Evolutionary conservation across 441 rosid species (phyloP), one percentile per base, ranked within the genome.

Genomic region (Bocquillonia castaneifolia): DNA sequence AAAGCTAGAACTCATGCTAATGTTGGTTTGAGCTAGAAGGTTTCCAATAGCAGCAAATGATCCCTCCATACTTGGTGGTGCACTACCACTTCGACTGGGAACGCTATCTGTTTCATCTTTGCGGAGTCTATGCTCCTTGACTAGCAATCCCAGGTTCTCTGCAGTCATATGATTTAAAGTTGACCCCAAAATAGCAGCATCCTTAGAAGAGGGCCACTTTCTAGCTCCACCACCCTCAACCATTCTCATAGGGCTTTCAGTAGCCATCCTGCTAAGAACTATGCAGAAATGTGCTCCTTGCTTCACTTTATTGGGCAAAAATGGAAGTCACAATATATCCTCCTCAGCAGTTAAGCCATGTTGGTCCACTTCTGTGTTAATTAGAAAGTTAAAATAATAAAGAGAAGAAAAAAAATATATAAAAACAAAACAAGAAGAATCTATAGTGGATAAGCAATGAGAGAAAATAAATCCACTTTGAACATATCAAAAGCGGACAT

Each of bases 61-160:
- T 36, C 98, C 96, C 82, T 92, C 98, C 91, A 92, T 88, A 63
- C 90, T 92, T 40, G 98, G 98, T 3, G 98, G 96, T 10, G 98
- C 98, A 66, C 98, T 92, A 22, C 95, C 96, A 70, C 98, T 92
- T 76, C 96, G 80, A 87, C 80, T 86, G 18, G 94, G 94, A 67
- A 81, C 60, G 6, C 51, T 69, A 12, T 82, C 83, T 10, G 73
- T 63, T 52, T 80, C 83, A 50, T 83, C 82, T 77, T 74, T 81
- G 63, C 63, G 81, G 55, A 81, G 71, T 65, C 81, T 78, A 72
- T 86, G 84, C 71, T 82, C 91, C 61, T 87, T 82, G 72, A 88
- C 68, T 68, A 88, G 84, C 66, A 87, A 67, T 10, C 89, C 87
- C 82, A 88, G 74, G 76, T 88, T 92, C 66, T 90, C 96, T 29